These are phyloP conservation scores for Persicaria tinctoria DNA, from an alignment of 148 eudicot species.

Conservation along the genomic window DNA sequence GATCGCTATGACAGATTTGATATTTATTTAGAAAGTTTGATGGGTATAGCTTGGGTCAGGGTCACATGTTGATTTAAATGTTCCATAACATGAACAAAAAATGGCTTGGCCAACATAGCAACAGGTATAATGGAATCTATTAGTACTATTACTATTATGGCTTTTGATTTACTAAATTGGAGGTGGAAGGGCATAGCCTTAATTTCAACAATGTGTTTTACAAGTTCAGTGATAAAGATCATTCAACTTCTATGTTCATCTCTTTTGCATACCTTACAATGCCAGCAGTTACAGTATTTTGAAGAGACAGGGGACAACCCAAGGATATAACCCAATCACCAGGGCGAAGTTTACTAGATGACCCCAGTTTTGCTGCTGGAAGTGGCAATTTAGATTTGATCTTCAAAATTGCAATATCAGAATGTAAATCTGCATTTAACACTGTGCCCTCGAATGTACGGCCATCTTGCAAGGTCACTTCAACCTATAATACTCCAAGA, in stretches of 20 bases:
- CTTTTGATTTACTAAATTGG: background rate
- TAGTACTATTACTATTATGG: no score
- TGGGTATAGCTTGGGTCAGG: background rate
- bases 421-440: slow-evolving; percentile 85
- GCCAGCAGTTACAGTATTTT: slow-evolving; percentile 95
- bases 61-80: background rate
- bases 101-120: background rate
- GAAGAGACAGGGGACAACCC: slow-evolving; percentile 93
- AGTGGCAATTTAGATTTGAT: slow-evolving; percentile 81
- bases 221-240: background rate
- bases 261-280: slow-evolving; percentile 58
- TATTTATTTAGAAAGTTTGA: background rate
- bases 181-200: background rate
- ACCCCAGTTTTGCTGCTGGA: slow-evolving; percentile 78
- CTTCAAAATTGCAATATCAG: slow-evolving; percentile 84
- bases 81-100: background rate
- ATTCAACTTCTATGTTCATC: background rate
- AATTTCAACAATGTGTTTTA: background rate
- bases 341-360: slow-evolving; percentile 82
- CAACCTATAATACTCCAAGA: slow-evolving; percentile 42
- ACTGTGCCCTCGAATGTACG: slow-evolving; percentile 83
- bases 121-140: background rate
- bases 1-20: background rate
- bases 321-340: slow-evolving; percentile 97
- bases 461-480: slow-evolving; percentile 96